Base-by-base conservation (phyloP, 257 asterid species). In the Nicotiana obtusifolia region DNA sequence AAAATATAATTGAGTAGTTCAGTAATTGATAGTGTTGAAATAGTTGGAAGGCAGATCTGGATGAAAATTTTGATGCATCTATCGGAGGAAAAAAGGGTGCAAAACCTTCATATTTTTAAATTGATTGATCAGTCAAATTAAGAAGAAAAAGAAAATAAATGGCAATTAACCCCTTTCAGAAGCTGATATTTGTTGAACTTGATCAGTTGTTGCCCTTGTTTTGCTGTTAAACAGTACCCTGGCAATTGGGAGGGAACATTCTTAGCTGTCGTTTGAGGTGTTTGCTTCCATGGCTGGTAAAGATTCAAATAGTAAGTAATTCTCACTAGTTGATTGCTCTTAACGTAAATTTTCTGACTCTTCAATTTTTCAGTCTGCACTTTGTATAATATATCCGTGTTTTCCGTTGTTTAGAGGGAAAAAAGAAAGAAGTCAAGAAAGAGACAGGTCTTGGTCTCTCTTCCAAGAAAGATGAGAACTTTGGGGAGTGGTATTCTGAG, bases 401-500 rank as follows among this genome's bases (percentile, higher is more conserved):
- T 83, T 26, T 73, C 26, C 49, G 22, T 64, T 80, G 77, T 56
- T 66, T 85, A 93, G 99, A 90, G 92, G 97, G 97, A 49, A 93
- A 92, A 85, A 93, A 85, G 84, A 89, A 95, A 83, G 97, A 94
- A 88, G 98, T 94, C 82, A 95, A 95, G 85, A 95, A 95, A 69
- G 99, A 95, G 94, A 95, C 99, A 10, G 98, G 98, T 66, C 90
- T 95, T 4, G 98, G 99, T 78, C 96, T 96, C 71, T 88, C 98
- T 68, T 69, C 84, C 85, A 96, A 94, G 90, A 96, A 96, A 78
- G 99, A 94, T 88, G 97, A 90, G 20, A 96, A 94, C 85, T 96
- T 96, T 67, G 99, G 99, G 60, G 98, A 94, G 86, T 96, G 99
- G 99, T 96, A 96, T 88, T 96, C 99, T 30, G 99, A 96, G 99